Base-by-base conservation (phyloP, 306 rosid species). In the Neltuma alba region DNA sequence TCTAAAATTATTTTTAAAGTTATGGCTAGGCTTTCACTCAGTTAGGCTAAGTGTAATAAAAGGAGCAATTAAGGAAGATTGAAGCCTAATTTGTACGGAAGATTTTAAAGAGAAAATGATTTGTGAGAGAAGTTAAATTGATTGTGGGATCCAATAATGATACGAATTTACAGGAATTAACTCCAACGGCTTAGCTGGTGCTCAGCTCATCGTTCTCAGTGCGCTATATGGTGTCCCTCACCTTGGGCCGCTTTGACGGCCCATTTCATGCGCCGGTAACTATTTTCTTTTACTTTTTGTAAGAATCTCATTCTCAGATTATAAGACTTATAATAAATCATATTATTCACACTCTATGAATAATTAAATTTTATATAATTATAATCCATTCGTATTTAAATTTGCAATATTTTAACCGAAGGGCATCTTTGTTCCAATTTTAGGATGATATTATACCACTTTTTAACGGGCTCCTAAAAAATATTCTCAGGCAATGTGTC, bases 171-270 rank as follows among this genome's bases (percentile, higher is more conserved):
- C 76, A 76, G 52, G 30, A 66, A 23, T 55, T 65, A 27, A 76
- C 66, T 70, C 36, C 65, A 77, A 68, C 40, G 79, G 40, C 2
- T 4, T 74, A 25, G 40, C 2, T 4, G 74, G 27, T 27, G 41
- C 48, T 47, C n/a, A n/a, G n/a, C n/a, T n/a, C 57, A 76, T 76
- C 21, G 3, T 47, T 31, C 60, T 38, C 20, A 20, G 54, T 67
- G 72, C 40, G 4, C 20, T 36, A n/a, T 50, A 70, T n/a, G 71
- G 12, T 54, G 15, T 36, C 68, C 37, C 55, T 72, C 83, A 68
- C 72, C 72, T 80, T 84, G 84, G 74, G 70, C 77, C 58, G 64
- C 18, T 68, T 1, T 58, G 34, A 73, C 63, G 63, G 63, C 63
- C 63, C 63, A 57, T 57, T 57, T 1, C 0, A 3, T 21, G 2